Evolutionary conservation across 306 rosid species (phyloP), one percentile per base, ranked within the genome.

Genomic region (Comarum palustre): DNA sequence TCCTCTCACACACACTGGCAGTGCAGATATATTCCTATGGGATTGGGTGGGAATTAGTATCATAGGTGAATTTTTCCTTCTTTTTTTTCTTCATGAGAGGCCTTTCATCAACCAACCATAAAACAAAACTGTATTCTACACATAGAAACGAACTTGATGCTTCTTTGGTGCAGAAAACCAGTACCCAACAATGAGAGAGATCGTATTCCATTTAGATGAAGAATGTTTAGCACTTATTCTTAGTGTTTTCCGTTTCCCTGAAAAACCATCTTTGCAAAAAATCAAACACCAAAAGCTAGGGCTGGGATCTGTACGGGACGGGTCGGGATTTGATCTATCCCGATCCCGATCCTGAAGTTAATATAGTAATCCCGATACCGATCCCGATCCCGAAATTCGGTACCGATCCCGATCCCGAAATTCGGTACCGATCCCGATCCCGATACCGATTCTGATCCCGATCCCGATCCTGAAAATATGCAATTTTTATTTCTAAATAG

Each of bases 91-190:
- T 38, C 77, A 29, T 73, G 70, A 69, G 62, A 39, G 66, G 68
- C 7, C 27, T 63, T 52, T 87, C 91, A 81, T 76, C 77, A 81
- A 87, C 87, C 81, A 84, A 79, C 84, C 74, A 84, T 76, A 75
- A 51, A 79, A 84, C 77, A 82, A 82, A 82, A 69, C 69, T 77
- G 84, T 70, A 84, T 82, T 87, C 73, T 75, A 31, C 20, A 59
- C 34, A 55, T 15, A 60, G 4, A 32, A 19, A 62, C n/a, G 45
- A 34, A 62, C 45, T 82, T 82, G 85, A 87, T 85, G 86, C 89
- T 84, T 80, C 75, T 62, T 66, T 71, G 64, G 52, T 0, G 47
- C 83, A 72, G 78, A 79, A 90, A 90, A 84, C 84, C 85, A 82
- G 64, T 52, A 34, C 43, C 22, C 14, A 34, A 34, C 7, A 62